Evolutionary conservation across 2,329 filamentous ascomycete species (phyloP).

Genomic region (Fusarium denticulatum): DNA sequence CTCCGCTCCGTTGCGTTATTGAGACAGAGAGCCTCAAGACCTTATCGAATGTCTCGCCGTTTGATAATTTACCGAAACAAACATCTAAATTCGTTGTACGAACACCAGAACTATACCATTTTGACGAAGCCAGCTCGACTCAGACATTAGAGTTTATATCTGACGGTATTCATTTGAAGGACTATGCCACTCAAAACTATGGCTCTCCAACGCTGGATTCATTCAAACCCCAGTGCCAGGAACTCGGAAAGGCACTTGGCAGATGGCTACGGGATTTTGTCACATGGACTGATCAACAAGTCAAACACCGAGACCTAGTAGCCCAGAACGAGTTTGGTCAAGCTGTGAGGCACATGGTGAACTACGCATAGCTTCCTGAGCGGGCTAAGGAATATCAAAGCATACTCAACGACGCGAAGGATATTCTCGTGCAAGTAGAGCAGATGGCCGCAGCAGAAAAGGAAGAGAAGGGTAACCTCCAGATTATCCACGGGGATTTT

Average conservation of each 20-base stretch:
- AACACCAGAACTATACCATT: background rate
- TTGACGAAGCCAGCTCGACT: background rate
- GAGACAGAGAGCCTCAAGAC: background rate
- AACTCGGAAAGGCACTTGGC: constrained; percentile 3
- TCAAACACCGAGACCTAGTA: background rate
- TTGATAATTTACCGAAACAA: background rate
- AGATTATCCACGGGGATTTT: constrained; percentile 10
- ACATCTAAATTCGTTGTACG: background rate
- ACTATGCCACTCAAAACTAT: background rate
- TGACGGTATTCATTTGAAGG: background rate
- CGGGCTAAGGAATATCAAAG: background rate
- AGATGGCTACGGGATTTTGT: constrained; percentile 3
- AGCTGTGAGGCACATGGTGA: constrained; percentile 1
- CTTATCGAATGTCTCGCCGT: background rate
- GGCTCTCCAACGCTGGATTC: background rate
- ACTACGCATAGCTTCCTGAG: background rate
- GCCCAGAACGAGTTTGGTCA: background rate
- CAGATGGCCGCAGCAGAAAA: background rate
- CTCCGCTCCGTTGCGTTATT: background rate
- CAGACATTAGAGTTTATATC: background rate
- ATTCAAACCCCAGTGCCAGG: background rate
- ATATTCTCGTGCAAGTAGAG: background rate
- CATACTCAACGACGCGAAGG: background rate
- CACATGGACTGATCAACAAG: background rate
- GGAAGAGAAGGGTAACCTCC: background rate